Evolutionary conservation across 352 stramenopile genomes (phyloP), one percentile per base, ranked within the genome.

Genomic region (Phytopythium vexans): DNA sequence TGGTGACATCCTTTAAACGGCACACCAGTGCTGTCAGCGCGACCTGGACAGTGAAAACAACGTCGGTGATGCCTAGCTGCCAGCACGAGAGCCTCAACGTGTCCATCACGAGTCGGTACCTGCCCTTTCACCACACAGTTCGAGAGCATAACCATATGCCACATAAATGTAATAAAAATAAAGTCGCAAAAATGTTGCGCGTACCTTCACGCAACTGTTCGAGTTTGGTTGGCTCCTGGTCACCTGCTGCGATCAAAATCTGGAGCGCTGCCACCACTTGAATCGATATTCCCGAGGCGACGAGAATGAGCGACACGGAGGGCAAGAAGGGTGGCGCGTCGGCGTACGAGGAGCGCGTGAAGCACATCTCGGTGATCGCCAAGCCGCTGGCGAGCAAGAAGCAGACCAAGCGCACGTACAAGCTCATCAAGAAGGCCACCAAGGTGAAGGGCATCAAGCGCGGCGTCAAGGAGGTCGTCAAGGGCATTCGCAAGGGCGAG

Each of bases 401-500:
- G 74, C 80, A 96, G 61, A 94, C 87, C 46, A 97, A 97, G 81
- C 91, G 89, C 52, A 75, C 82, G 40, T 97, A 97, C 70, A 98
- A 98, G 65, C 70, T 97, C 12, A 83, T 98, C 14, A 97, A 97
- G 73, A 98, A 97, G 68, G 96, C 96, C 43, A 92, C 92, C 54
- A 92, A 96, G 63, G 86, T 91, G 54, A 99, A 99, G 82, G 87
- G 85, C 60, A 96, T 99, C 52, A 96, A 97, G 62, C 86, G 97
- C 57, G 98, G 98, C 43, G 97, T 99, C 34, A 99, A 99, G 74
- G 98, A 99, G 80, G 96, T 99, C 11, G 95, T 99, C 59, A 99
- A 99, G 78, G 96, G 85, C 53, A 87, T 99, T 51, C 91, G 89
- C 56, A 97, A 97, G 74, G 94, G 94, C 43, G 92, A 99, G 53